Evolutionary conservation across 805 yeast genomes (phyloP).

Genomic region (Maudiozyma saulgeensis): DNA sequence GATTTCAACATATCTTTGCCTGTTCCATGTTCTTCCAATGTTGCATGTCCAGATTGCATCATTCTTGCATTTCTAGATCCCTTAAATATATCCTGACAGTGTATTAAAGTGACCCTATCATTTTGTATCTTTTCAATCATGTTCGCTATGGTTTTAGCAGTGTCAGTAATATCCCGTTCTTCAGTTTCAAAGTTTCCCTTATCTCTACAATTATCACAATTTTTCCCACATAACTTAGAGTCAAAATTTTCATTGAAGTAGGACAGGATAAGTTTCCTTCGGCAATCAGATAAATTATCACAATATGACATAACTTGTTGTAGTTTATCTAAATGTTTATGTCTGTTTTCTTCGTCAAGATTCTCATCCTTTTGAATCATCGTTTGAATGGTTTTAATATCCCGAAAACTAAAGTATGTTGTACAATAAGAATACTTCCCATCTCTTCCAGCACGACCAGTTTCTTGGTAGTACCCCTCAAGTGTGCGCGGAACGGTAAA

Average conservation of each 20-base stretch:
- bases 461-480: conserved; percentile 96
- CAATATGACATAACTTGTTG: conserved; percentile 86
- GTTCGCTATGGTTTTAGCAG: conserved; percentile 49
- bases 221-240: conserved; percentile 50
- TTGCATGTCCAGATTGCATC: conserved; percentile 51
- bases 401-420: conserved; percentile 71
- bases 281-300: conserved; percentile 83
- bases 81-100: conserved; percentile 75
- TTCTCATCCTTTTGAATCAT: conserved; percentile 74
- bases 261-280: conserved; percentile 80
- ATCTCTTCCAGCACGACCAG: conserved; percentile 98
- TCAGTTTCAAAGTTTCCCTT: conserved; percentile 36
- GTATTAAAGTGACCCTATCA: conserved; percentile 62
- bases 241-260: conserved; percentile 84
- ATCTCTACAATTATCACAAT: conserved; percentile 78
- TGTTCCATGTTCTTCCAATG: conserved; percentile 51
- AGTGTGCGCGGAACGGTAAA: conserved; percentile 79
- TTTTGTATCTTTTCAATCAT: conserved; percentile 49
- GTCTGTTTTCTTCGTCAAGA: conserved; percentile 53
- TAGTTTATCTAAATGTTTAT: conserved; percentile 68
- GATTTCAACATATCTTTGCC: conserved; percentile 56
- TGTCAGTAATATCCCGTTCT: conserved; percentile 58
- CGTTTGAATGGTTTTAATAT: conserved; percentile 65
- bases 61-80: conserved; percentile 65
- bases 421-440: conserved; percentile 77